These are phyloP conservation scores for Phytophthora melonis DNA, from an alignment of 352 stramenopile genomes.

Conservation along the genomic window DNA sequence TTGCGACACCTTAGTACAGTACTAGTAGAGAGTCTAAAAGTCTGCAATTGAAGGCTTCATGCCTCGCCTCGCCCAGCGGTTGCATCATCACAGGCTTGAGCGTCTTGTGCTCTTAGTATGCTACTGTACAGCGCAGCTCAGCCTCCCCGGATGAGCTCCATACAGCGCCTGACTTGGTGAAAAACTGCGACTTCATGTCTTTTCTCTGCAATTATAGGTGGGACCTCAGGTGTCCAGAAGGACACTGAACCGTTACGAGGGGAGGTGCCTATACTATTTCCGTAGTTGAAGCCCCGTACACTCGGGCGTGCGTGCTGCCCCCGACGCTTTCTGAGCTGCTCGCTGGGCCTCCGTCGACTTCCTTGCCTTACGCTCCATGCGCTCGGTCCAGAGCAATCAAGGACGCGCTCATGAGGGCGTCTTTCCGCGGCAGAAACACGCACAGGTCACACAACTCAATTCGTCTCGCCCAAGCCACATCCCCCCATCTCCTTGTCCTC, in stretches of 20 bases:
- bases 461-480: constrained; percentile 10
- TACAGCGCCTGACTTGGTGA: not conserved
- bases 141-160: not conserved
- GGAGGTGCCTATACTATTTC: constrained; percentile 20
- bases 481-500: constrained; percentile 6
- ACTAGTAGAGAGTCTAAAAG: not conserved
- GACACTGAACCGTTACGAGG: constrained; percentile 7
- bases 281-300: not conserved
- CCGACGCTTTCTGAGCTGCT: constrained; percentile 25
- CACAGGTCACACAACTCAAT: constrained; percentile 30
- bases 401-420: not conserved
- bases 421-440: constrained; percentile 21
- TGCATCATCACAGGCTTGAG: not conserved
- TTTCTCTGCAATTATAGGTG: constrained; percentile 9
- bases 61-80: not conserved
- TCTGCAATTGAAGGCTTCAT: not conserved
- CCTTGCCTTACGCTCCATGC: not conserved
- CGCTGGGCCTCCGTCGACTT: constrained; percentile 5
- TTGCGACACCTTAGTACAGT: not conserved
- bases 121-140: not conserved
- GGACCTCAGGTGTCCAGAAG: constrained; percentile 24
- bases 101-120: not conserved
- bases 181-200: not conserved
- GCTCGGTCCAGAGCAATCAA: not conserved
- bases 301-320: constrained; percentile 14